phyloP scores from a whole-genome alignment of 441 rosid genomes.

The Cnidoscolus chayamansa region DNA sequence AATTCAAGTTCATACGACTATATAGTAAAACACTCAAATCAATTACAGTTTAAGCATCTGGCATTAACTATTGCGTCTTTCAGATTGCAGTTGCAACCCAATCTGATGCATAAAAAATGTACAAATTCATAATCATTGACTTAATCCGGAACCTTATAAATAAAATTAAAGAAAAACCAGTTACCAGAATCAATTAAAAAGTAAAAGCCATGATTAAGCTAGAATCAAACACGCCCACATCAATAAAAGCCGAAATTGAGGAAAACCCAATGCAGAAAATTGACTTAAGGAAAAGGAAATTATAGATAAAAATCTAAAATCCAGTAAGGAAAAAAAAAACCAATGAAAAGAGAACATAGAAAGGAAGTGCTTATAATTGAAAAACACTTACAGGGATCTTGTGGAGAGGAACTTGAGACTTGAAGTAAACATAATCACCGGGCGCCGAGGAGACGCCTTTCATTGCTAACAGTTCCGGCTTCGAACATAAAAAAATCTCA shows the following conservation, averaged over 20 bases:
- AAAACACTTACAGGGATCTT: slow-evolving; percentile 79
- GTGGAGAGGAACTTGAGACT: slow-evolving; percentile 99
- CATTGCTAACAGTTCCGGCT: slow-evolving; percentile 42
- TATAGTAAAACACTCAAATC: neutral
- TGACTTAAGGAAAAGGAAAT: neutral
- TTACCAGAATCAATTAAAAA: neutral
- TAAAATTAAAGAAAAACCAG: slow-evolving; percentile 15
- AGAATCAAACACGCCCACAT: slow-evolving; percentile 13
- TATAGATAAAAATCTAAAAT: slow-evolving; percentile 9
- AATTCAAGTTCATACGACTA: neutral
- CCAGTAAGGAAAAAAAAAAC: neutral
- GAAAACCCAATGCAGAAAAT: slow-evolving; percentile 13
- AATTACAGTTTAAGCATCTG: neutral
- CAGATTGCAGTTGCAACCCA: slow-evolving; percentile 6
- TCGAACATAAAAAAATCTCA: slow-evolving; percentile 14
- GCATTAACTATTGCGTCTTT: neutral
- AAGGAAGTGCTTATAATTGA: neutral
- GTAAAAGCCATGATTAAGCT: slow-evolving; percentile 11
- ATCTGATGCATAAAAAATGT: neutral
- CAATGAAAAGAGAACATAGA: neutral
- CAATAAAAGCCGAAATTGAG: neutral
- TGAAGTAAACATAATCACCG: slow-evolving; percentile 92
- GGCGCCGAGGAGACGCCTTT: slow-evolving; percentile 99
- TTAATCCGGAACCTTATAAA: neutral
- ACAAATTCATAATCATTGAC: neutral